Evolutionary conservation across 2,329 filamentous ascomycete genomes (phyloP).

Genomic region (Xylaria polymorpha): DNA sequence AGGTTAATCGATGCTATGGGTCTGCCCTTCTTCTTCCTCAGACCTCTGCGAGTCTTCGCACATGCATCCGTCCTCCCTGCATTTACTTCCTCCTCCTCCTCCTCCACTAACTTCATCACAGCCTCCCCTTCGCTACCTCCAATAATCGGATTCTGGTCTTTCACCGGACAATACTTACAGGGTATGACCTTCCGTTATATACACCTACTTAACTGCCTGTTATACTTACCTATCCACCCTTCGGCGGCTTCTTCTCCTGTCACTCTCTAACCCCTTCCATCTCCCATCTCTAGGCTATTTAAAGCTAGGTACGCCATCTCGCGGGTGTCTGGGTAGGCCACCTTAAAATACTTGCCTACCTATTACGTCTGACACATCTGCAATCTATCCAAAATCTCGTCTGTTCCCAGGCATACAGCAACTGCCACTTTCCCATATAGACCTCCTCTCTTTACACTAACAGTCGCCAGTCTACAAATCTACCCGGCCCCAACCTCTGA

Average conservation of each 20-base stretch:
- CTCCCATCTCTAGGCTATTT: constrained; percentile 24
- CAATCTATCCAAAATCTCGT: constrained; percentile 33
- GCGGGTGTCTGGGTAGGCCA: constrained; percentile 19
- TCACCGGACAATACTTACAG: not conserved
- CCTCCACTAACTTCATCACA: constrained; percentile 4
- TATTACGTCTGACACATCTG: constrained; percentile 20
- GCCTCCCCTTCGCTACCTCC: not conserved
- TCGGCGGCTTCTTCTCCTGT: not conserved
- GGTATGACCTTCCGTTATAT: constrained; percentile 14
- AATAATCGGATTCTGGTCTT: not conserved
- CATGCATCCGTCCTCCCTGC: not conserved
- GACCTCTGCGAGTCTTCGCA: not conserved
- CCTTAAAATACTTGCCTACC: not conserved
- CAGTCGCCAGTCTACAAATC: constrained; percentile 8
- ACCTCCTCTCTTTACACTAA: not conserved
- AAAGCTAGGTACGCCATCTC: constrained; percentile 26
- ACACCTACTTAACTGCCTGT: not conserved
- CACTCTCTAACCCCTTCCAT: constrained; percentile 23
- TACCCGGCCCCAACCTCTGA: constrained; percentile 14
- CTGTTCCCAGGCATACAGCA: constrained; percentile 3
- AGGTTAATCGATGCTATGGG: not conserved
- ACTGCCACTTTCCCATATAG: constrained; percentile 21
- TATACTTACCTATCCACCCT: not conserved
- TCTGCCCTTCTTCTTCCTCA: constrained; percentile 4
- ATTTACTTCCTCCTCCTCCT: not conserved